Evolutionary conservation across 179 eudicot genomes (phyloP).

Genomic region (Gypsophila paniculata): DNA sequence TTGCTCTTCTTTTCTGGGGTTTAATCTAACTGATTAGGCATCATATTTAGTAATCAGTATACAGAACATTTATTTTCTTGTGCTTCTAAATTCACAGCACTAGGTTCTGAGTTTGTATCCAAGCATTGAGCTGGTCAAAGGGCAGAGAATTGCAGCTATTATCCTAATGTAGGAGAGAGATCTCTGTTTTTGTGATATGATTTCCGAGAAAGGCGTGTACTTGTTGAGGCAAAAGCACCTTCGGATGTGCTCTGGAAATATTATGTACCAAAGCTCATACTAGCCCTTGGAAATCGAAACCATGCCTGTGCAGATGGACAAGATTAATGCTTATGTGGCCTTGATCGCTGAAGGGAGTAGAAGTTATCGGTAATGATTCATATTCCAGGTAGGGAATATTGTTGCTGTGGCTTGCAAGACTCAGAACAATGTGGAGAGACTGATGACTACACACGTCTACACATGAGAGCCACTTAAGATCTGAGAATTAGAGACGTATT

Average conservation of each 20-base stretch:
- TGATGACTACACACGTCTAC: too few relatives aligned
- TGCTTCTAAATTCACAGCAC: not conserved
- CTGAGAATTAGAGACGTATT: too few relatives aligned
- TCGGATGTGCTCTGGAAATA: not conserved
- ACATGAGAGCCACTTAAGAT: too few relatives aligned
- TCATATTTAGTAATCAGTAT: not conserved
- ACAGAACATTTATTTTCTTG: too few relatives aligned
- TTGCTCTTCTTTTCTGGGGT: too few relatives aligned
- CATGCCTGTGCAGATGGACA: not conserved
- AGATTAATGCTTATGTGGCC: not conserved
- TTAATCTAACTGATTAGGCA: not conserved
- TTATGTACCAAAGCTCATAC: not conserved
- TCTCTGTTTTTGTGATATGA: constrained; percentile 9
- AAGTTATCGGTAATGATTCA: too few relatives aligned
- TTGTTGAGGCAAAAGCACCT: not conserved
- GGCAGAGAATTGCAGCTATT: not conserved
- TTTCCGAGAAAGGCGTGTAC: not conserved
- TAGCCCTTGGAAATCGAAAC: not conserved
- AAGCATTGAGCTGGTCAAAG: not conserved
- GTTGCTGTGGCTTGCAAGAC: too few relatives aligned
- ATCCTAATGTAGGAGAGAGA: not conserved
- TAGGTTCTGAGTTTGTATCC: not conserved
- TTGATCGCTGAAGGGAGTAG: not conserved
- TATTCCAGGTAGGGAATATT: too few relatives aligned
- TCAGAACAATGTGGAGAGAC: too few relatives aligned